Evolutionary conservation across 805 yeast genomes (phyloP), one percentile per base, ranked within the genome.

Genomic region (Lachancea waltii): DNA sequence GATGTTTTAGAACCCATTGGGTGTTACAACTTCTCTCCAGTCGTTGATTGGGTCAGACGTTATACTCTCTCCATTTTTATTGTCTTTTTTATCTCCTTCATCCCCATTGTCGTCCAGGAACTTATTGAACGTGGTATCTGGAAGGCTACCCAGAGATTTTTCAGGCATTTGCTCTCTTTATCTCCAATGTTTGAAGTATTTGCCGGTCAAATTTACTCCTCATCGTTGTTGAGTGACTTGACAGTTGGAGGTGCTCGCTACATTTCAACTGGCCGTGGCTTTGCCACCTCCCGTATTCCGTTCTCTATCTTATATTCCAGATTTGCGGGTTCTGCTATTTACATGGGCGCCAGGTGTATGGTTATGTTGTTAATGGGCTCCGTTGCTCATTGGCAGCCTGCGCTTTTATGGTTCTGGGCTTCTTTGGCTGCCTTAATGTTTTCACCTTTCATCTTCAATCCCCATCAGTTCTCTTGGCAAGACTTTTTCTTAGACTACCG

Each of bases 401-500:
- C 87, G 0, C 56, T 82, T 52, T 65, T 90, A 47, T 92, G 97
- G 96, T 92, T 92, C 77, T 92, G 97, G 97, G 81, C 92, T 43
- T 82, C 95, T 14, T 69, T 87, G 51, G 72, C 87, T 33, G 85
- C 97, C 3, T 73, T 92, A 67, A 74, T 86, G 67, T 77, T 86
- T 51, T 81, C 97, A 34, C 98, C 98, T 55, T 87, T 90, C 63
- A 58, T 92, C 44, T 92, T 86, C 77, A 92, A 92, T 68, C 98
- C 98, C 33, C 97, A 90, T 68, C 97, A 92, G 70, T 92, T 89
- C 64, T 79, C 96, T 36, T 82, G 94, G 89, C 84, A 81, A 60
- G 97, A 89, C 66, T 90, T 83, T 77, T 86, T 90, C 67, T 78
- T 90, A 61, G 98, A 92, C 64, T 92, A 92, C 75, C 78, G 95